Base-by-base conservation (phyloP, 371 early-diverging fungal genomes). In the Syncephalastrum sp. region DNA sequence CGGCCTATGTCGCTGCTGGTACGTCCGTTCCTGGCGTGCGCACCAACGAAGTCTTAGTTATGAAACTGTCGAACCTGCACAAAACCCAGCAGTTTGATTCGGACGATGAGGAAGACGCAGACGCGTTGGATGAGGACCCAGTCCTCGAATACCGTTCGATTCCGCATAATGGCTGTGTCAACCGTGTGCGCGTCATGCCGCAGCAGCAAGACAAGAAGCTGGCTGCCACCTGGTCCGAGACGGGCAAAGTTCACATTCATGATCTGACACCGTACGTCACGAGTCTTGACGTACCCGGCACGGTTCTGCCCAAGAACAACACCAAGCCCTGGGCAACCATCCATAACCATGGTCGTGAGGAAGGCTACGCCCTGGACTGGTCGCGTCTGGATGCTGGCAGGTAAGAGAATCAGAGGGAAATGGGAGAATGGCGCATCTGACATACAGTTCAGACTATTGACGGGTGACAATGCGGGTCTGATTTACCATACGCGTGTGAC, bases 341-440 rank as follows among this genome's bases (percentile, higher is more conserved):
- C 19, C 84, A 87, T 23, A 81, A 86, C 33, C 96, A 96, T 61
- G 86, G 88, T 47, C 70, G 82, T 17, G 75, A 70, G 42, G 98
- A 98, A 75, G 98, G 98, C 21, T 98, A 88, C 65, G 96, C 95
- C 12, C 82, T 98, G 85, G 97, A 96, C 71, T 98, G 97, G 97
- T 91, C 90, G 10, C 59, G 72, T 47, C 65, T 77, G 27, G 83
- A 79, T 29, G 71, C 84, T 52, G 91, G 91, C 55, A 70, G 77
- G 82, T 82, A 71, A 51, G 17, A 42, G 7, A n/a, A 12, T 24
- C 12, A 21, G 33, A 60, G 43, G 8, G 3, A 16, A n/a, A 61
- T 4, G 38, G 38, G 41, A 47, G 38, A 14, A 29, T 50, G n/a
- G 16, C 23, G 3, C 0, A 53, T 38, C 16, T 48, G n/a, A 33